A percentile compares a stretch with the other conserved stretches of the same genome.
These are phyloP conservation scores for Aquilaria sinensis DNA, from an alignment of 345 rosid genomes.

Conservation along the genomic window DNA sequence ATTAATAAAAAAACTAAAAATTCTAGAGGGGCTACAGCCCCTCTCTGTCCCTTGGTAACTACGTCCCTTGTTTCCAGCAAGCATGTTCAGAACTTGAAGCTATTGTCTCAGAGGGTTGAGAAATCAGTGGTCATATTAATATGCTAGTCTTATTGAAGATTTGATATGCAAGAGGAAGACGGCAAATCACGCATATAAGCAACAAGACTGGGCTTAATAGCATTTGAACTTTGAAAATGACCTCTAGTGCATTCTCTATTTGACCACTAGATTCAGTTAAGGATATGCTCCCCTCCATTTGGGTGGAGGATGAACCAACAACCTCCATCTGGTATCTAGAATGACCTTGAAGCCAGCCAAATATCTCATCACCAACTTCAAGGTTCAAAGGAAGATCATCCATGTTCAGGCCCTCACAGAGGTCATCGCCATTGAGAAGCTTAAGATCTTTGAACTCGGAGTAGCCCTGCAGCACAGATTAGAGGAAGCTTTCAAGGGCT, in stretches of 20 bases:
- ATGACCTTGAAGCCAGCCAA: conserved; percentile 32
- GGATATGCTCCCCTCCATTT: conserved; percentile 36
- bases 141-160: neutral
- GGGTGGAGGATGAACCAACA: conserved; percentile 24
- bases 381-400: conserved; percentile 44
- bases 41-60: no score
- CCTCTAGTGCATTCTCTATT: conserved; percentile 45
- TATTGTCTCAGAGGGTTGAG: neutral
- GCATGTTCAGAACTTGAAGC: no score
- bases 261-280: conserved; percentile 36
- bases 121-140: neutral
- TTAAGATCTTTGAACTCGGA: conserved; percentile 32
- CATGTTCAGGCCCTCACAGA: conserved; percentile 46
- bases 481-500: no score
- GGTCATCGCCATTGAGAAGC: conserved; percentile 41
- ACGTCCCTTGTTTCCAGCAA: no score
- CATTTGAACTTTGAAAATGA: conserved; percentile 12
- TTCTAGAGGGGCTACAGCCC: no score
- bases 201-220: neutral
- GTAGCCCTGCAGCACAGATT: conserved; percentile 22
- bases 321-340: conserved; percentile 30
- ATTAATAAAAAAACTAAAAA: no score
- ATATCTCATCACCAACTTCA: conserved; percentile 44
- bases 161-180: neutral
- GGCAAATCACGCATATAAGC: neutral